phyloP scores from a whole-genome alignment of 1,284 basidiomycete genomes.

The Psilocybe mexicana region DNA sequence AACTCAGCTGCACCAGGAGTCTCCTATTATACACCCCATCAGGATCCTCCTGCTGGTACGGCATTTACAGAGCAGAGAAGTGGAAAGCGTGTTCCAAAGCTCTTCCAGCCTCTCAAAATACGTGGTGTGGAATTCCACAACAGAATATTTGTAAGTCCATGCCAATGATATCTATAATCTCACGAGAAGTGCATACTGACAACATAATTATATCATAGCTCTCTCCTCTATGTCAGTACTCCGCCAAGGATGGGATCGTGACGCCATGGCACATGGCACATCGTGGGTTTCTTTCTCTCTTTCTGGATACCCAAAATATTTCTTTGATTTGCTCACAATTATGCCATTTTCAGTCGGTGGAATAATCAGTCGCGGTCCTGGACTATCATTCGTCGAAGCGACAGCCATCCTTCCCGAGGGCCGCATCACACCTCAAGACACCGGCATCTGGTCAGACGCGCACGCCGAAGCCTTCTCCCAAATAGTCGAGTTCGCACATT shows the following conservation, averaged over 20 bases:
- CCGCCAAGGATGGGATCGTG: conserved; percentile 52
- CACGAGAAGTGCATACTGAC: background rate
- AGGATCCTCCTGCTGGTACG: conserved; percentile 50
- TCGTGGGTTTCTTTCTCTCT: conserved; percentile 25
- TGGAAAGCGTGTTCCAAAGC: conserved; percentile 49
- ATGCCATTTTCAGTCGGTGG: conserved; percentile 39
- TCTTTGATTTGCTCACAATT: background rate
- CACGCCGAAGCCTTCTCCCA: conserved; percentile 70
- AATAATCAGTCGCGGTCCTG: conserved; percentile 50
- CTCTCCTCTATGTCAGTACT: conserved; percentile 67
- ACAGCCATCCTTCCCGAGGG: conserved; percentile 64
- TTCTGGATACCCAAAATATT: background rate
- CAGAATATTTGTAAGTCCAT: conserved; percentile 53
- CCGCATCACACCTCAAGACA: conserved; percentile 47
- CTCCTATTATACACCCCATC: conserved; percentile 43
- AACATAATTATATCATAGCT: conserved; percentile 27
- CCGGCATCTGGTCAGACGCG: conserved; percentile 74
- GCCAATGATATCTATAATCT: background rate
- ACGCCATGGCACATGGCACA: conserved; percentile 43
- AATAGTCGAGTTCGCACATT: conserved; percentile 79
- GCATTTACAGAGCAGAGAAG: conserved; percentile 43
- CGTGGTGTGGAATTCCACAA: conserved; percentile 71
- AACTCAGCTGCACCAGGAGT: conserved; percentile 11
- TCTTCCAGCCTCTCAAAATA: conserved; percentile 67
- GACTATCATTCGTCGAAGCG: conserved; percentile 59